Evolutionary conservation across 345 rosid species (phyloP), one percentile per base, ranked within the genome.

Genomic region (Schrenkiella parvula): DNA sequence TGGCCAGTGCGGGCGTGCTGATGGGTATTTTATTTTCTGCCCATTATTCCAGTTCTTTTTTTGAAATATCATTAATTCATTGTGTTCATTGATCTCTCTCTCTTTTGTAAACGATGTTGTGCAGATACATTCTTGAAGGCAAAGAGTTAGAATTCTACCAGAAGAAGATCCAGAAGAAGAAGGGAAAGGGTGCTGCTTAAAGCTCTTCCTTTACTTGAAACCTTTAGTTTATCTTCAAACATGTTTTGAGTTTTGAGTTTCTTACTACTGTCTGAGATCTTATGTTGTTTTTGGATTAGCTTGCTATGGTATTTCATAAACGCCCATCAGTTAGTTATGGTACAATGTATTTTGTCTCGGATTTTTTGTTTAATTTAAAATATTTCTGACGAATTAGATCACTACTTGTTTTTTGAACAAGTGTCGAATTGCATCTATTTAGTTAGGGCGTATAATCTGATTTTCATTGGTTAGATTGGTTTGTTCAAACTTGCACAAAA

Each of bases 91-190:
- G 55, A n/a, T n/a, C n/a, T n/a, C n/a, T 17, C 7, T 75, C 19
- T 10, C 3, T 32, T 1, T 56, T 71, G 26, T 4, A 2, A n/a
- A 28, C 8, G 10, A 9, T 50, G 17, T 8, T 61, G 15, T 43
- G 35, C 85, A 87, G 91, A 56, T 91, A 83, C 61, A 87, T 84
- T 15, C 76, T 82, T 82, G 91, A 89, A 68, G 93, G 91, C 37
- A 85, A 78, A 78, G 93, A 87, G 78, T 70, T 89, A 26, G 97
- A 87, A 25, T 89, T 89, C 57, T 87, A 85, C 83, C 81, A 83
- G 91, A 91, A 84, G 89, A 86, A 91, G 86, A 23, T 89, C 17
- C 96, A 87, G 80, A 89, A 78, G 85, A 89, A 89, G 91, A 85
- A 91, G 88, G 97, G 97, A 67, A 90, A 84, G 85, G 83, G 82